phyloP scores from a whole-genome alignment of 139 green algal species.

The Closterium sp. region DNA sequence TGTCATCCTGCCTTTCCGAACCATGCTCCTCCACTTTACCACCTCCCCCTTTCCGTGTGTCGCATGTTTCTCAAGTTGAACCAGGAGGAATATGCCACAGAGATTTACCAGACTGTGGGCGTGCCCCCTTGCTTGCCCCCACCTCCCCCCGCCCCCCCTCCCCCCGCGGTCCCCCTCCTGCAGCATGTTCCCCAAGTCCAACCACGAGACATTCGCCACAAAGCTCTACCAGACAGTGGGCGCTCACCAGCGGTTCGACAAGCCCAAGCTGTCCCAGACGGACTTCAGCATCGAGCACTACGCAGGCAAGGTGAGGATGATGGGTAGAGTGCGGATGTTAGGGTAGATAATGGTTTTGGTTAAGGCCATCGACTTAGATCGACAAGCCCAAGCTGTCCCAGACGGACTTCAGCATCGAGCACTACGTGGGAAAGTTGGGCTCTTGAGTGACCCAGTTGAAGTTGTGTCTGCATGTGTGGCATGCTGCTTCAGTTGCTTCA shows the following conservation, averaged over 20 bases:
- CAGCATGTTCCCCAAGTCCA: conserved; percentile 72
- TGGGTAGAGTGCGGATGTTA: not conserved
- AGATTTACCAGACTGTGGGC: no score
- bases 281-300: conserved; percentile 97
- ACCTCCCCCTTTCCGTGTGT: not conserved
- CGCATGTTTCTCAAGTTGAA: conserved; percentile 71
- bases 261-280: conserved; percentile 74
- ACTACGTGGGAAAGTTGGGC: conserved; percentile 82
- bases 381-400: conserved; percentile 76
- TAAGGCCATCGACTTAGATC: no score
- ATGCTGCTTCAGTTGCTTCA: no score
- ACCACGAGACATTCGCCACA: conserved; percentile 74
- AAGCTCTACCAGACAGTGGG: conserved; percentile 76
- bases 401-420: conserved; percentile 86
- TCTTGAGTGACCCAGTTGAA: not conserved
- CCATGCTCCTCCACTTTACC: no score
- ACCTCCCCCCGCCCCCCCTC: no score
- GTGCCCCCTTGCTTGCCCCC: no score
- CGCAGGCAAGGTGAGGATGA: conserved; percentile 65
- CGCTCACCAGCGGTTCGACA: conserved; percentile 73
- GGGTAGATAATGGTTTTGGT: not conserved
- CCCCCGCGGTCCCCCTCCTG: no score
- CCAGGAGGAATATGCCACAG: conserved; percentile 30
- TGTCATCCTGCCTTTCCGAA: not conserved
- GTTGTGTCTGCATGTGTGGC: no score